Percentiles rank a stretch among this genome's conserved stretches.
These are phyloP conservation scores for Flaveria floridana DNA, from an alignment of 140 eudicot genomes.

Conservation along the genomic window DNA sequence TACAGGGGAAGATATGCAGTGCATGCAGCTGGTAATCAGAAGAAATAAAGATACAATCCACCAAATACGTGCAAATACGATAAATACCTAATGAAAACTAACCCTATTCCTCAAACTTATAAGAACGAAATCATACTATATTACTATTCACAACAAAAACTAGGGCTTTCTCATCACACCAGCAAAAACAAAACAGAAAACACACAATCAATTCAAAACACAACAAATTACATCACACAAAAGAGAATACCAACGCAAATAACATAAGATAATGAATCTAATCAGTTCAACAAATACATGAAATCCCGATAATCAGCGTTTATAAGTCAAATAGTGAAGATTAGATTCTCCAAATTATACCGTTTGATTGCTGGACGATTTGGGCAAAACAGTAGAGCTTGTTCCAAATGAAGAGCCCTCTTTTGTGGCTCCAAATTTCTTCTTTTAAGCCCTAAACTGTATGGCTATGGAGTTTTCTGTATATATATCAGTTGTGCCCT, in stretches of 20 bases:
- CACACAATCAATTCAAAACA: not conserved
- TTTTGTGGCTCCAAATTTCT: constrained; percentile 63
- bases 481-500: constrained; percentile 57
- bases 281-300: not conserved
- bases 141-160: constrained; percentile 6
- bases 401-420: constrained; percentile 53
- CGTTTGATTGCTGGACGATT: constrained; percentile 27
- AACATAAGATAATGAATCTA: constrained; percentile 10
- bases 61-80: not conserved
- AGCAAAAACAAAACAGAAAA: not conserved
- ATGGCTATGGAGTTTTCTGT: constrained; percentile 28
- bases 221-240: not conserved
- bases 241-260: not conserved
- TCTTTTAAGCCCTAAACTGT: constrained; percentile 73
- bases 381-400: constrained; percentile 21
- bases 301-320: not conserved
- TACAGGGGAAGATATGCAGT: not conserved
- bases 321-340: constrained; percentile 11
- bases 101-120: not conserved
- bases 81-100: not conserved
- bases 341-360: not conserved
- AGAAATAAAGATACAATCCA: not conserved
- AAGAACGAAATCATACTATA: not conserved
- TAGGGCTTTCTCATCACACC: constrained; percentile 22
- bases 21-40: constrained; percentile 1